Evolutionary conservation across 129 eudicot genomes (phyloP), one percentile per base, ranked within the genome.

Genomic region (Artemisia tridentata): DNA sequence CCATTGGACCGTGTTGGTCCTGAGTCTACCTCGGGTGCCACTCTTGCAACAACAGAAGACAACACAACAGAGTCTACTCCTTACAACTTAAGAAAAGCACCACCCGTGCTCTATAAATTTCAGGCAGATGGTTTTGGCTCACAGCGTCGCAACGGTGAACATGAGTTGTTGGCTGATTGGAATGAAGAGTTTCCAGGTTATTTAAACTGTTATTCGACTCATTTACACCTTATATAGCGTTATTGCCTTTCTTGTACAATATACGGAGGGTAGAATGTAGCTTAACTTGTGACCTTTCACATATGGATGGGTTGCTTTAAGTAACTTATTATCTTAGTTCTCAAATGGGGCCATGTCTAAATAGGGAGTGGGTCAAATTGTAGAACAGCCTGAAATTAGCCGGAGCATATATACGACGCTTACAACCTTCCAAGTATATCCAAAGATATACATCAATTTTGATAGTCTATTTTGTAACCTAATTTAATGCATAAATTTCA

Each of bases 171-270:
- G 68, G 55, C 83, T 1, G 89, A 87, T 67, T 91, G 91, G 97
- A 83, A 85, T n/a, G 80, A 80, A 81, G 97, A 91, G 73, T 91
- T 91, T 83, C 97, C 97, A 87, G 97, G 97, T 87, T 64, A 11
- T 63, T 68, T 43, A 14, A 9, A 49, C 13, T n/a, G 16, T 18
- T 46, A 47, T 57, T 43, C 60, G n/a, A 38, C 49, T 27, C 11
- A 23, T 59, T 38, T 29, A n/a, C 65, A 67, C 46, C 27, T 54
- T 38, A 47, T 45, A 23, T 31, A 56, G 49, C 25, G 17, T 61
- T 5, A 31, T 5, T 31, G 41, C 41, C 4, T 59, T 25, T 7
- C 34, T 62, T 18, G 6, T 71, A 31, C 17, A 25, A 61, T 25
- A 46, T 61, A 6, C 25, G 21, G 7, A 58, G 46, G 65, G 60